Base-by-base conservation (phyloP, 176 grass and related monocot species). In the Avena sativa region DNA sequence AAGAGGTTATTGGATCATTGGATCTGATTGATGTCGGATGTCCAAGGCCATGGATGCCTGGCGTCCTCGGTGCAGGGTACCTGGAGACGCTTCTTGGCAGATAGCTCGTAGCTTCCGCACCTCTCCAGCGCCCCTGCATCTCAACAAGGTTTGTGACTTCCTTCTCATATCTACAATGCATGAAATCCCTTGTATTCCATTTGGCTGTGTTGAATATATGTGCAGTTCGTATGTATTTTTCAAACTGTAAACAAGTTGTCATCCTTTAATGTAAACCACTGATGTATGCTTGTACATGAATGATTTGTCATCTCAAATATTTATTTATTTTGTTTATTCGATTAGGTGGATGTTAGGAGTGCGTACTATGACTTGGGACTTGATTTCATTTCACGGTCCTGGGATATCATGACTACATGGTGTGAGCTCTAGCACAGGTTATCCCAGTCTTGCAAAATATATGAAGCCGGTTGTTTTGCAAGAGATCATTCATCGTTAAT, bases 381-480 rank as follows among this genome's bases (percentile, higher is more conserved):
- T 15, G 43, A 32, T 16, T 28, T 53, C 9, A 47, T 4, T 40
- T 15, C 87, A 12, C 81, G 93, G 95, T 95, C 83, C 84, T 95
- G 16, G 95, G 93, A 55, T 95, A 95, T 52, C 91, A 98, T 89
- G 93, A 98, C 86, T 98, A 92, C 55, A 90, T 83, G 79, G 88
- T n/a, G 95, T 15, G 40, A 98, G 93, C 77, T 10, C 5, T 90
- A 30, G 95, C 91, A 7, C 89, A 95, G 60, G 71, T 98, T 66
- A 85, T n/a, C 65, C 68, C 89, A 9, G 65, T 86, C 36, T 34
- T 98, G 63, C 64, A 28, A 8, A 84, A 84, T 74, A 92, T 93
- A 17, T 91, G 95, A 61, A 43, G 19, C 46, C 83, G 95, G 52
- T 98, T 95, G 68, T 80, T 95, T 84, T 98, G 95, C 89, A 93